These are phyloP conservation scores for Septoria petroselini DNA, from an alignment of 2,329 filamentous ascomycete species.

Conservation along the genomic window DNA sequence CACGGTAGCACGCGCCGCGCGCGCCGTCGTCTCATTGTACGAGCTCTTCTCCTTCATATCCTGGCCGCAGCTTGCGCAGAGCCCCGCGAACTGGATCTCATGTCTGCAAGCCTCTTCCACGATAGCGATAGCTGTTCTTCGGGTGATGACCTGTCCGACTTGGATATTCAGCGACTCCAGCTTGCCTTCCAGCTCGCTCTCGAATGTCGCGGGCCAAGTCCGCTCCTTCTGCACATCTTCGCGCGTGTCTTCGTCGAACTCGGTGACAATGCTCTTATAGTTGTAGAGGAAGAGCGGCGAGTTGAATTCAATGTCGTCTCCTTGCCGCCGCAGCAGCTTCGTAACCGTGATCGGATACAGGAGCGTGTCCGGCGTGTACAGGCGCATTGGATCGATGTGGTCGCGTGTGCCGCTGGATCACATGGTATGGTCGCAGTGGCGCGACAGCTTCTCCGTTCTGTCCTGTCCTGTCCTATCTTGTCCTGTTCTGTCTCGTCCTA, in stretches of 20 bases:
- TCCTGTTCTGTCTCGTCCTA: no score
- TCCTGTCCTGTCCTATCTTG: no score
- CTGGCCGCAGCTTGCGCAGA: constrained; percentile 89
- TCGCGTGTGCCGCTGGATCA: constrained; percentile 17
- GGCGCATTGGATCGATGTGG: constrained; percentile 43
- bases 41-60: constrained; percentile 82
- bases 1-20: constrained; percentile 83
- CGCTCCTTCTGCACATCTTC: constrained; percentile 58
- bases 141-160: constrained; percentile 60
- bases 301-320: constrained; percentile 71
- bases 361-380: constrained; percentile 54
- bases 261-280: constrained; percentile 70
- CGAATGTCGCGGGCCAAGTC: constrained; percentile 73
- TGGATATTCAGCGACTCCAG: constrained; percentile 72
- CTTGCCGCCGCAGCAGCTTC: constrained; percentile 71
- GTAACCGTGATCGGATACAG: constrained; percentile 93
- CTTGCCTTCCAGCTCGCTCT: constrained; percentile 77
- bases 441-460: constrained; percentile 12
- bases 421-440: constrained; percentile 27
- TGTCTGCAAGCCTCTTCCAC: constrained; percentile 91
- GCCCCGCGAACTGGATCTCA: constrained; percentile 82
- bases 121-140: constrained; percentile 59
- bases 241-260: constrained; percentile 69
- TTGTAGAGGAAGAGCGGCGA: constrained; percentile 82
- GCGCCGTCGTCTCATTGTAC: constrained; percentile 75